These are phyloP conservation scores for Monosporascus sp. DNA, from an alignment of 2,329 filamentous ascomycete genomes.

Conservation along the genomic window DNA sequence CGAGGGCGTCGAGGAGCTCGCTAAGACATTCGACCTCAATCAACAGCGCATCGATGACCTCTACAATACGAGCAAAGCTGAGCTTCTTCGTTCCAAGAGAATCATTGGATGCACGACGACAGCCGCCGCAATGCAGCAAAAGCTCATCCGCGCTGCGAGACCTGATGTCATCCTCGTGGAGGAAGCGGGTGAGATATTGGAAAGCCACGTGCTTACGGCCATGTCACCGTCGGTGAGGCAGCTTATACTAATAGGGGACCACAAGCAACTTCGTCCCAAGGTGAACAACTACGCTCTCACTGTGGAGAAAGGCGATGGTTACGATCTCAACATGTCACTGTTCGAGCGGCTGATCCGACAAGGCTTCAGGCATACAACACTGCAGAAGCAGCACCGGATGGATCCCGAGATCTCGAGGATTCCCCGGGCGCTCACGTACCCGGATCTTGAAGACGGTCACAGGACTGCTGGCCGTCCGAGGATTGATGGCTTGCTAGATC, in stretches of 20 bases:
- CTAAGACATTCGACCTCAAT: conserved; percentile 33
- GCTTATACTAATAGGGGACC: conserved; percentile 66
- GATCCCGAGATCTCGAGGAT: conserved; percentile 60
- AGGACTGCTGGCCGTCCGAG: conserved; percentile 29
- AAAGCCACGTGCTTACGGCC: conserved; percentile 52
- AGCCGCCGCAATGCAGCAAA: conserved; percentile 55
- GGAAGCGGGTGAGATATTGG: conserved; percentile 49
- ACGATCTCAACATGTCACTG: conserved; percentile 60
- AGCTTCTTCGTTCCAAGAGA: conserved; percentile 42
- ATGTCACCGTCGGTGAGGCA: conserved; percentile 53
- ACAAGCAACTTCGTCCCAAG: conserved; percentile 67
- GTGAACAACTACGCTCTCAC: conserved; percentile 51
- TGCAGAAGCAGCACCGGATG: conserved; percentile 63
- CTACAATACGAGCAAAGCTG: conserved; percentile 33
- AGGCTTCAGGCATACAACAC: conserved; percentile 47
- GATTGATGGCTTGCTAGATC: conserved; percentile 52
- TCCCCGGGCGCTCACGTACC: conserved; percentile 55
- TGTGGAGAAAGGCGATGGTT: conserved; percentile 60
- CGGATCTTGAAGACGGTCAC: conserved; percentile 54
- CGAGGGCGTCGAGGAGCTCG: conserved; percentile 30
- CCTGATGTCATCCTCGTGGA: conserved; percentile 61
- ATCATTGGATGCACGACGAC: conserved; percentile 68
- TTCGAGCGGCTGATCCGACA: conserved; percentile 62
- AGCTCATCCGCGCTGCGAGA: conserved; percentile 43
- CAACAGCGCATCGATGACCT: conserved; percentile 36